These are phyloP conservation scores for Lactarius vividus DNA, from an alignment of 768 basidiomycete genomes.

Conservation along the genomic window DNA sequence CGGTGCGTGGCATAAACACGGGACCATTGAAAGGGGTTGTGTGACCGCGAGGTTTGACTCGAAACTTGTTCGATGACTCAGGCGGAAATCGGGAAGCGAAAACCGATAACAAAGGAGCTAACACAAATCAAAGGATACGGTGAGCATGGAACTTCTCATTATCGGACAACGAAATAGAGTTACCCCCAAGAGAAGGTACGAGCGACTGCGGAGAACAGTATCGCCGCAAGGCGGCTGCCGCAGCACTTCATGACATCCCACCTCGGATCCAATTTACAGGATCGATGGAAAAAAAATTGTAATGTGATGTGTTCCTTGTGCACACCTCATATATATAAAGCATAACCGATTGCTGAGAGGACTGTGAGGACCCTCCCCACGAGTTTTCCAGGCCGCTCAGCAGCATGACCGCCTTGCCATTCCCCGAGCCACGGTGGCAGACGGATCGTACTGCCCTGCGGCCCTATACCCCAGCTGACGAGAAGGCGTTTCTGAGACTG, in stretches of 20 bases:
- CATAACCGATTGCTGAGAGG: background rate
- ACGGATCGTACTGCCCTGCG: slow-evolving; percentile 23
- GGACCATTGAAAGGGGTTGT: background rate
- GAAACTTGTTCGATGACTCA: background rate
- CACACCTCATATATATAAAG: slow-evolving; percentile 1
- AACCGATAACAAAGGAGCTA: background rate
- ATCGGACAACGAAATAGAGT: background rate
- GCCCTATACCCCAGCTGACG: slow-evolving; percentile 13
- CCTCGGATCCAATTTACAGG: slow-evolving; percentile 18
- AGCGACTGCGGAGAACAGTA: slow-evolving; percentile 10
- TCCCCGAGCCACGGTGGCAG: slow-evolving; percentile 11
- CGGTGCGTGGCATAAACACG: background rate
- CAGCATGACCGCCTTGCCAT: background rate
- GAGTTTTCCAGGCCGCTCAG: background rate
- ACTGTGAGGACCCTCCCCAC: background rate
- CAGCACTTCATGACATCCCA: slow-evolving; percentile 2
- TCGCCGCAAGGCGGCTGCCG: background rate
- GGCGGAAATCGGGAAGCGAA: background rate
- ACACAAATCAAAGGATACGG: background rate
- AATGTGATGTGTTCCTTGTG: background rate
- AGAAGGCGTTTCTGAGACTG: slow-evolving; percentile 10
- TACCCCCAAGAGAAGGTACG: background rate
- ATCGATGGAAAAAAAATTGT: background rate
- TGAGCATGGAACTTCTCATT: background rate
- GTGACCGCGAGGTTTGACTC: background rate